Evolutionary conservation across 352 stramenopile genomes (phyloP).

Genomic region (Pythium sp.): DNA sequence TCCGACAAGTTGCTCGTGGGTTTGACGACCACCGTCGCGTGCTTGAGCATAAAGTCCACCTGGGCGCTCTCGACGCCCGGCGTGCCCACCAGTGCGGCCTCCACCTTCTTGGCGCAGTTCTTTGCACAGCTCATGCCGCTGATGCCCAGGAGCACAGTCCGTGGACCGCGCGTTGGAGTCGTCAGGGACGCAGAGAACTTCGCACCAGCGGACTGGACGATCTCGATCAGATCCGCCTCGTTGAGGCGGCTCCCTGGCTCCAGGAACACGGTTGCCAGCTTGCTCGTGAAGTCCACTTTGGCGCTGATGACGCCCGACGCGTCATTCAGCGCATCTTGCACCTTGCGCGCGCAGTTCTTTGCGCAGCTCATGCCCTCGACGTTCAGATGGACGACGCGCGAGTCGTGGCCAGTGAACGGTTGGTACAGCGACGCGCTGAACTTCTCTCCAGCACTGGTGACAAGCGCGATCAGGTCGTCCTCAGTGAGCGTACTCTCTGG

Average conservation of each 20-base stretch:
- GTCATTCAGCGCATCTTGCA: constrained; percentile 62
- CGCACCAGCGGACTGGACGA: constrained; percentile 47
- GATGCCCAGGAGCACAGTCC: constrained; percentile 54
- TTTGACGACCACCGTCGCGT: constrained; percentile 56
- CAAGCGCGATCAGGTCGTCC: constrained; percentile 64
- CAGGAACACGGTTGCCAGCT: constrained; percentile 74
- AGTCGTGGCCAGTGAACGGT: constrained; percentile 60
- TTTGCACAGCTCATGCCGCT: constrained; percentile 82
- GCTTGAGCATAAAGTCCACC: constrained; percentile 70
- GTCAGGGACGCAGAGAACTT: constrained; percentile 66
- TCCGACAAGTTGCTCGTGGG: constrained; percentile 44
- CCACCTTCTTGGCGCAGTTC: constrained; percentile 76
- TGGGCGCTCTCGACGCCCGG: constrained; percentile 49
- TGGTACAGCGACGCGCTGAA: constrained; percentile 63
- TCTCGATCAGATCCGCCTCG: constrained; percentile 59
- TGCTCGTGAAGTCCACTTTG: constrained; percentile 75
- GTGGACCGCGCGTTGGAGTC: constrained; percentile 34
- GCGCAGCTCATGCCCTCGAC: constrained; percentile 80
- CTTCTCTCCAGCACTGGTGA: constrained; percentile 41
- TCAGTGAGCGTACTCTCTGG: constrained; percentile 54
- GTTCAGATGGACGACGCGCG: constrained; percentile 70
- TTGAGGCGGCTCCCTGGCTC: constrained; percentile 65
- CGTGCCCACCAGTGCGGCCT: constrained; percentile 46
- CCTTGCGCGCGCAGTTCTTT: constrained; percentile 71
- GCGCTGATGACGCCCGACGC: constrained; percentile 68